Percentiles rank a stretch among this genome's conserved stretches.
phyloP scores from a whole-genome alignment of 2,329 filamentous ascomycete species.

The Aurifilum marmelostoma region DNA sequence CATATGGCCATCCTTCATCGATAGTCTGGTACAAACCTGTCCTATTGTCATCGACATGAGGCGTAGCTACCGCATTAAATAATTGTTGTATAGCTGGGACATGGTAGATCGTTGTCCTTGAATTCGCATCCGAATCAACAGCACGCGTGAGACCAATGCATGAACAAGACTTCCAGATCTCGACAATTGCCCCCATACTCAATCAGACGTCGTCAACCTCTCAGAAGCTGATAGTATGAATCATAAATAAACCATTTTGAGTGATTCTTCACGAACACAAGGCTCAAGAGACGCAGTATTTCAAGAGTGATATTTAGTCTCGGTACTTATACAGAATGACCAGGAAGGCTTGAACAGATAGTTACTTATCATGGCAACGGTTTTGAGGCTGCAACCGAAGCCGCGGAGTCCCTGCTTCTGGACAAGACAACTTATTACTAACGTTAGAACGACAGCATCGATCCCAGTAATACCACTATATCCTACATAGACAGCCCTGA shows the following conservation, averaged over 20 bases:
- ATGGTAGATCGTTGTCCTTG: too few relatives aligned
- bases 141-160: too few relatives aligned
- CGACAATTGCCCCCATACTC: too few relatives aligned
- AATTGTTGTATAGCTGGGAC: neutral
- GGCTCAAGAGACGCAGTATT: too few relatives aligned
- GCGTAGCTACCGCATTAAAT: neutral
- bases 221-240: too few relatives aligned
- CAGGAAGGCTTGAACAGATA: neutral
- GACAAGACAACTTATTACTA: neutral
- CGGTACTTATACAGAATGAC: neutral
- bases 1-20: neutral
- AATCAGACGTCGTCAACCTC: too few relatives aligned
- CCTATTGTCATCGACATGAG: neutral
- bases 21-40: neutral
- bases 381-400: neutral
- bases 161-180: too few relatives aligned
- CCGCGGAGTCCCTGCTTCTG: neutral
- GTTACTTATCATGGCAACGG: neutral
- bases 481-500: too few relatives aligned
- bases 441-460: neutral
- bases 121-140: too few relatives aligned
- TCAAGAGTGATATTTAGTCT: neutral
- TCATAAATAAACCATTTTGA: too few relatives aligned
- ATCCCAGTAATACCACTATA: neutral
- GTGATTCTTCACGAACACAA: too few relatives aligned